A percentile compares a stretch with the other conserved stretches of the same genome.
Conservation (phyloP, 176 grass and related monocot species). For the Oryza meyeriana region DNA sequence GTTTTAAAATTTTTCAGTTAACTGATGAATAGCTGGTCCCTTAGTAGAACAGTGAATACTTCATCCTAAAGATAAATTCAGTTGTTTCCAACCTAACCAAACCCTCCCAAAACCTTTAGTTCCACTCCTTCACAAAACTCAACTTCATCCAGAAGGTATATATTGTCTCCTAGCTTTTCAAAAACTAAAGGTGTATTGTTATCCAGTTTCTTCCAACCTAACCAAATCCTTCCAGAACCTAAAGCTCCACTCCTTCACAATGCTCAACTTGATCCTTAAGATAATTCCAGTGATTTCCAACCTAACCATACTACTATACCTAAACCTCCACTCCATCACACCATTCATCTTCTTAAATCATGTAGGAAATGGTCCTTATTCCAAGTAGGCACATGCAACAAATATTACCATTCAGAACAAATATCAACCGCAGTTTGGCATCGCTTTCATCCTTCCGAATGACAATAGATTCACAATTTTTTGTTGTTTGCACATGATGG, state of each 20-base stretch:
- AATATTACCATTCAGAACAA: not conserved
- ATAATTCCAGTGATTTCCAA: not conserved
- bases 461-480: not conserved
- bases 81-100: slow-evolving; percentile 17
- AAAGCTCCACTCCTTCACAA: not conserved
- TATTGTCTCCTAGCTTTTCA: not conserved
- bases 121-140: not conserved
- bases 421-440: not conserved
- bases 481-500: not conserved
- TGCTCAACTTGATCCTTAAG: not conserved
- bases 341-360: not conserved
- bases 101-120: slow-evolving; percentile 5
- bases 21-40: no score
- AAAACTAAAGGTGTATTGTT: not conserved
- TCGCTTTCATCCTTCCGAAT: not conserved
- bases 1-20: no score
- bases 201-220: slow-evolving; percentile 21
- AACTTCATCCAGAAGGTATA: not conserved
- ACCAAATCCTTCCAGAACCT: slow-evolving; percentile 25
- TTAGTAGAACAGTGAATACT: not conserved
- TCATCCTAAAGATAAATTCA: slow-evolving; percentile 2
- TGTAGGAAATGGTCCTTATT: not conserved
- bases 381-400: not conserved
- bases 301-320: slow-evolving; percentile 10
- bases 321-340: not conserved